These are phyloP conservation scores for Penstemon newberryi DNA, from an alignment of 257 asterid genomes.

Conservation along the genomic window DNA sequence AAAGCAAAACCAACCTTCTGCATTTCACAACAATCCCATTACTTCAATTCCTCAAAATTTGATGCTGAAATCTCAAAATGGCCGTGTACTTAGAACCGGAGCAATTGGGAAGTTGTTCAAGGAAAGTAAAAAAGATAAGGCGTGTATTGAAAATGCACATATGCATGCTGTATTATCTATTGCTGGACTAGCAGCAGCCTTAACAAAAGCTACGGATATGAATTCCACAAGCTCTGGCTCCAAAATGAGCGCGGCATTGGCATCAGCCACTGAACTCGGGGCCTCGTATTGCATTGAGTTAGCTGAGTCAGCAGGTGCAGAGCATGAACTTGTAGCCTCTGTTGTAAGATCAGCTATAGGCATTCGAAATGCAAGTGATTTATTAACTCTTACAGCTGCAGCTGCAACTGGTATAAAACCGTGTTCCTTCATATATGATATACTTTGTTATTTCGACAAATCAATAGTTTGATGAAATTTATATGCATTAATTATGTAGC, in stretches of 20 bases:
- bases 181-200: slow-evolving; percentile 85
- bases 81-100: slow-evolving; percentile 34
- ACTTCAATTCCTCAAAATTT: slow-evolving; percentile 35
- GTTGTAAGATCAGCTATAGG: slow-evolving; percentile 67
- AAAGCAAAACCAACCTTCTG: slow-evolving; percentile 39
- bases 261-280: slow-evolving; percentile 78
- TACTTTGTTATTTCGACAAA: too few relatives aligned
- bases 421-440: too few relatives aligned
- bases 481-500: slow-evolving; percentile 39
- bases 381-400: slow-evolving; percentile 77
- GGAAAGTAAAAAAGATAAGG: slow-evolving; percentile 63
- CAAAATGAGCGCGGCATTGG: slow-evolving; percentile 64
- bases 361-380: slow-evolving; percentile 65
- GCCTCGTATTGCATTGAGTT: slow-evolving; percentile 80
- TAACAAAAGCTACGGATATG: slow-evolving; percentile 52
- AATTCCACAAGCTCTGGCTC: slow-evolving; percentile 37
- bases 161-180: slow-evolving; percentile 62
- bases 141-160: slow-evolving; percentile 64
- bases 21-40: slow-evolving; percentile 41
- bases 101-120: slow-evolving; percentile 69
- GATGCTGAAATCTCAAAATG: slow-evolving; percentile 30
- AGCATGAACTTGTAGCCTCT: slow-evolving; percentile 57
- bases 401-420: slow-evolving; percentile 79
- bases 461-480: slow-evolving; percentile 13
- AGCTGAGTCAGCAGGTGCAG: slow-evolving; percentile 73